Conservation (phyloP, 1,284 basidiomycete species). For the Coniferiporia sulphurascens region DNA sequence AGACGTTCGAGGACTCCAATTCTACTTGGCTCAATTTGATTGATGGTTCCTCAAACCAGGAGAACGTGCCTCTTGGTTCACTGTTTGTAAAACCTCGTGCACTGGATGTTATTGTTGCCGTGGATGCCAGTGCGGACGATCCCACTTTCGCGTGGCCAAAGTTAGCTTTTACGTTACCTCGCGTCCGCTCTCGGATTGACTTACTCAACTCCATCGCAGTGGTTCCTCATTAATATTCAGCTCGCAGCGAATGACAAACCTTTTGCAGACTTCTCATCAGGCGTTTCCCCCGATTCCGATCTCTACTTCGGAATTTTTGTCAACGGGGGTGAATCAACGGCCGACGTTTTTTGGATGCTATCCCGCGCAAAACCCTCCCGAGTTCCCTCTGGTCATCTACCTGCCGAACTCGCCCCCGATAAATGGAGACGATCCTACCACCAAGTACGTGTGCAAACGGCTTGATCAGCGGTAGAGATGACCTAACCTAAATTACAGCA, state of each 20-base stretch:
- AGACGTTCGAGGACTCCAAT: slow-evolving; percentile 40
- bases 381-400: slow-evolving; percentile 55
- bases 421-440: slow-evolving; percentile 49
- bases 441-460: slow-evolving; percentile 43
- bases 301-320: slow-evolving; percentile 48
- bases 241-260: slow-evolving; percentile 36
- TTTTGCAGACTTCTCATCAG: slow-evolving; percentile 52
- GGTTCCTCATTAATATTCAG: slow-evolving; percentile 44
- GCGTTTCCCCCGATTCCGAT: slow-evolving; percentile 59
- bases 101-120: slow-evolving; percentile 65
- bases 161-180: slow-evolving; percentile 33
- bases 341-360: slow-evolving; percentile 78
- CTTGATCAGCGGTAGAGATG: background rate
- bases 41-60: slow-evolving; percentile 54
- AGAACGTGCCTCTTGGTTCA: slow-evolving; percentile 63
- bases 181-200: background rate
- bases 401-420: slow-evolving; percentile 63
- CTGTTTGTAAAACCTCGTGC: slow-evolving; percentile 58
- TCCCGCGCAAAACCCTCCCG: slow-evolving; percentile 42
- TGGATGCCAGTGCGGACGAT: slow-evolving; percentile 65
- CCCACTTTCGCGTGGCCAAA: slow-evolving; percentile 56
- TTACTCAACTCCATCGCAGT: slow-evolving; percentile 29
- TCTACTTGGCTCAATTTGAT: slow-evolving; percentile 51
- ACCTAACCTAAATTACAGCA: slow-evolving; percentile 29
- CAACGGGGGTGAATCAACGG: slow-evolving; percentile 59